Conservation (phyloP, 1,284 basidiomycete species). For the Polyporus tsugae region DNA sequence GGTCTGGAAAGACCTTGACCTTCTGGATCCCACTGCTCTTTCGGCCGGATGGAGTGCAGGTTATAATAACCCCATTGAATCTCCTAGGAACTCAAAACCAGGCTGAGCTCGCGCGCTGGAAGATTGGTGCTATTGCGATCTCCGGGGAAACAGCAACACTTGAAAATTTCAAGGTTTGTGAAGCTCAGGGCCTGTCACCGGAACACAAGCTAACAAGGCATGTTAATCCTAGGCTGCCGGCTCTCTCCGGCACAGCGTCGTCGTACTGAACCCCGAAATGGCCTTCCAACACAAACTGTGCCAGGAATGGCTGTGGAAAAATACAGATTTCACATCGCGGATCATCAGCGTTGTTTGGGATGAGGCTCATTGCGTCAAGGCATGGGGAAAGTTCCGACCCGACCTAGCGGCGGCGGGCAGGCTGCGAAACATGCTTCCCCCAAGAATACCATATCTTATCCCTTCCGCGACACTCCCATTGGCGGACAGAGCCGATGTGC, state of each 20-base stretch:
- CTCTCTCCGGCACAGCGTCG: slow-evolving; percentile 34
- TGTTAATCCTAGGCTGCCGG: no score
- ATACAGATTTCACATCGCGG: slow-evolving; percentile 33
- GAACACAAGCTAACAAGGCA: no score
- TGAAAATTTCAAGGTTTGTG: no score
- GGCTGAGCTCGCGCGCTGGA: no score
- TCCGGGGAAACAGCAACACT: no score
- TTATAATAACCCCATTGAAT: no score
- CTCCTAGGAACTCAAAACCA: no score
- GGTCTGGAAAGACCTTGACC: slow-evolving; percentile 41
- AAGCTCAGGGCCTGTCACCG: no score
- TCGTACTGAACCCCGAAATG: slow-evolving; percentile 45
- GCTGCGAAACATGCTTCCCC: slow-evolving; percentile 40
- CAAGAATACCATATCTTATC: slow-evolving; percentile 42
- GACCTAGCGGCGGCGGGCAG: slow-evolving; percentile 41
- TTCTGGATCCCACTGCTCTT: slow-evolving; percentile 45
- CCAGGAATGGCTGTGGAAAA: slow-evolving; percentile 39
- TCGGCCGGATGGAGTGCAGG: no score
- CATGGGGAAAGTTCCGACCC: slow-evolving; percentile 45
- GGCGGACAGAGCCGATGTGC: slow-evolving; percentile 40
- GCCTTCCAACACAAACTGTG: no score
- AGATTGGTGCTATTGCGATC: no score
- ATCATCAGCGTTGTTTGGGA: slow-evolving; percentile 46
- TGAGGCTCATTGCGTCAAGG: slow-evolving; percentile 47
- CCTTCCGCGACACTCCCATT: slow-evolving; percentile 48